Percentiles rank a stretch among this genome's conserved stretches.
Conservation (phyloP, 2,329 filamentous ascomycete species). For the Setomelanomma holmii region DNA sequence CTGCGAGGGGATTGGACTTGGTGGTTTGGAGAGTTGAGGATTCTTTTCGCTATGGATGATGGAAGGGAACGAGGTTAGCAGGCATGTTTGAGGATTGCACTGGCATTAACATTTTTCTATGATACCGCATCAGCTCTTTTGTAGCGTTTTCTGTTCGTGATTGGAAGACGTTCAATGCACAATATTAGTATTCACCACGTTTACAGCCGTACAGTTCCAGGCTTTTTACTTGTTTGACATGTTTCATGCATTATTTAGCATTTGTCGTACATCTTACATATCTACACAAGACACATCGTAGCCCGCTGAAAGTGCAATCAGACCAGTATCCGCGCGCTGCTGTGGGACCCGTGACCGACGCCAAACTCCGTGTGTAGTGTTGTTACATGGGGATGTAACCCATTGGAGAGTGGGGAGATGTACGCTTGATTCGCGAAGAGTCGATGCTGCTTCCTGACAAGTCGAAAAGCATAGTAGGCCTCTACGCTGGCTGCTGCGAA, state of each 20-base stretch:
- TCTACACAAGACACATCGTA: conserved; percentile 2
- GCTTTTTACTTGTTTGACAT: too few relatives aligned
- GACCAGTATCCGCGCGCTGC: background rate
- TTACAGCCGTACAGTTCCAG: too few relatives aligned
- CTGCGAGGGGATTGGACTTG: background rate
- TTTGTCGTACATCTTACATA: conserved; percentile 11
- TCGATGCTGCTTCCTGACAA: conserved; percentile 1
- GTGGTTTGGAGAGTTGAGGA: conserved; percentile 1
- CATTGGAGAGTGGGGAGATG: conserved; percentile 10
- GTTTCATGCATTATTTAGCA: conserved; percentile 8
- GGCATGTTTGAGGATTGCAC: background rate
- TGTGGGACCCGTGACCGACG: background rate
- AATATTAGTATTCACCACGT: background rate
- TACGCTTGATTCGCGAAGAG: conserved; percentile 8
- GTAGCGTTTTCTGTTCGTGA: background rate
- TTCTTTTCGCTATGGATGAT: background rate
- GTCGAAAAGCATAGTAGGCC: background rate
- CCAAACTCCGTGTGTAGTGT: conserved; percentile 6
- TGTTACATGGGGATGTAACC: conserved; percentile 8
- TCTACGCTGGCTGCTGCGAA: background rate
- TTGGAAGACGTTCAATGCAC: background rate
- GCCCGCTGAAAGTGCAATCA: background rate
- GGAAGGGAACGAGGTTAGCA: background rate
- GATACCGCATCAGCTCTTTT: background rate
- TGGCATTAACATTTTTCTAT: background rate